Base-by-base conservation (phyloP, 768 basidiomycete species). In the Guyanaporus albipodus region DNA sequence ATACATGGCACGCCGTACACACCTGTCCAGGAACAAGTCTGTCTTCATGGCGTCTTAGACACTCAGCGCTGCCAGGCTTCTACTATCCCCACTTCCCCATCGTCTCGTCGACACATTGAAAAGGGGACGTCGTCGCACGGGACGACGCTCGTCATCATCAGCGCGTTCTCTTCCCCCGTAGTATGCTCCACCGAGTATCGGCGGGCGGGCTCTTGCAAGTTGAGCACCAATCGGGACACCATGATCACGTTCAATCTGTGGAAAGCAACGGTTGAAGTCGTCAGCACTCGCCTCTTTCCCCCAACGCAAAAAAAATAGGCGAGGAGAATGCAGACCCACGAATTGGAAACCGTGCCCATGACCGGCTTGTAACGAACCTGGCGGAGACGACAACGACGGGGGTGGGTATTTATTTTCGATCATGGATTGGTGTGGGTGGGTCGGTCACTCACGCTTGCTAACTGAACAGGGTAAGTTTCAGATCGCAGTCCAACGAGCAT, bases 141-240 rank as follows among this genome's bases (percentile, higher is more conserved):
- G 18, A 55, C 2, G 19, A 43, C 9, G n/a, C 40, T 54, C 21
- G 47, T 46, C 18, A 54, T 24, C 32, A 19, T 29, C 24, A 21
- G 5, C 24, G 2, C 3, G 5, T n/a, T 3, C 21, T 22, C 10
- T 12, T 29, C 33, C 1, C n/a, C n/a, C n/a, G n/a, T n/a, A n/a
- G 14, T 23, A 4, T 23, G 23, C 14, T 24, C 14, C 18, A 23
- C 12, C 9, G 29, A 24, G 3, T 21, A 4, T 23, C 12, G 29
- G 24, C 4, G 9, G 2, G 2, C 1, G 14, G 42, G 32, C 12
- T 49, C 51, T 5, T 52, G 48, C 21, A 60, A 23, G n/a, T 57
- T 60, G 42, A 57, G 46, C 48, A 52, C 38, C 37, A 60, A 22
- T 22, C 59, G 45, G 18, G 50, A 52, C 10, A 54, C 49, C 58